A percentile compares a stretch with the other conserved stretches of the same genome.
These are phyloP conservation scores for Agastache rugosa DNA, from an alignment of 257 asterid genomes.

Conservation along the genomic window DNA sequence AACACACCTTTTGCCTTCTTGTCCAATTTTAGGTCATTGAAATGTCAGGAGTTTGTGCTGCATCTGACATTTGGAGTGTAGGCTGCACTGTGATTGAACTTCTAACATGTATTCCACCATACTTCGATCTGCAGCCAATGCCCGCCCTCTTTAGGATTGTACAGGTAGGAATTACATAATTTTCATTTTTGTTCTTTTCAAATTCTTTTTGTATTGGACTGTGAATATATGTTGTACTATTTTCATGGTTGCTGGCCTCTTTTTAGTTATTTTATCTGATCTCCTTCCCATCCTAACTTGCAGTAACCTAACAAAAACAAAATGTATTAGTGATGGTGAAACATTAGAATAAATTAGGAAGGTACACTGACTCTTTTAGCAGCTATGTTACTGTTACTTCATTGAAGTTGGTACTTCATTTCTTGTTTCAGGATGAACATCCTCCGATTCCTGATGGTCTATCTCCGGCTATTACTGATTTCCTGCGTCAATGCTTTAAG, in stretches of 20 bases:
- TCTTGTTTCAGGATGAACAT: constrained; percentile 61
- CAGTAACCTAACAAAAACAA: not conserved
- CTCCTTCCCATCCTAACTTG: constrained; percentile 14
- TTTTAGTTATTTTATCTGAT: not conserved
- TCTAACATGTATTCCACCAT: constrained; percentile 96
- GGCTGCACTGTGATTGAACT: constrained; percentile 99
- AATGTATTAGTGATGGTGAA: constrained; percentile 7
- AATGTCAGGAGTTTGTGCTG: constrained; percentile 99
- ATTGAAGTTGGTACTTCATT: constrained; percentile 32
- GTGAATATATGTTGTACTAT: constrained; percentile 8
- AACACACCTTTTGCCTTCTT: constrained; percentile 27
- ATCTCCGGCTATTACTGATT: constrained; percentile 68
- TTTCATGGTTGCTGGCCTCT: constrained; percentile 23
- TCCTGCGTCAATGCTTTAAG: constrained; percentile 70
- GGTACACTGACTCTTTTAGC: constrained; percentile 25
- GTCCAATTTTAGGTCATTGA: constrained; percentile 79
- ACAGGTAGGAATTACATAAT: constrained; percentile 60
- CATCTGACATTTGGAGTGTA: constrained; percentile 99
- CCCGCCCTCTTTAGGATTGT: constrained; percentile 98
- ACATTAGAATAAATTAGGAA: constrained; percentile 15
- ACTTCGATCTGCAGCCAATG: constrained; percentile 98
- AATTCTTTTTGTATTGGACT: constrained; percentile 11
- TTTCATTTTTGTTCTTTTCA: constrained; percentile 7
- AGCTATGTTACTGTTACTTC: constrained; percentile 23
- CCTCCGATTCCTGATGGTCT: constrained; percentile 75